Evolutionary conservation across 495 filamentous ascomycete genomes (phyloP), one percentile per base, ranked within the genome.

Genomic region (Xylaria curta): DNA sequence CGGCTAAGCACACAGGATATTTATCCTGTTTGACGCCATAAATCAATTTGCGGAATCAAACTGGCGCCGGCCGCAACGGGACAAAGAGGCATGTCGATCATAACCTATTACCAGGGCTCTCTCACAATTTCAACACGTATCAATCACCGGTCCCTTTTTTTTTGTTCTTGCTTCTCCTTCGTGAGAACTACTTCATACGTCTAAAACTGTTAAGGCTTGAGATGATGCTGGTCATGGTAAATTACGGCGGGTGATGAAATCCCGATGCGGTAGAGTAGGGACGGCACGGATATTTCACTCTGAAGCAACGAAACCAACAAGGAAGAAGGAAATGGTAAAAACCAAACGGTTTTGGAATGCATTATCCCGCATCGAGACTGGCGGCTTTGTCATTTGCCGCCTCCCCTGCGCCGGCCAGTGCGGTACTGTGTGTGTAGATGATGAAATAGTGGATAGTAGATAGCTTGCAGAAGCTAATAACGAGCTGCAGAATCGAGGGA

Each of bases 241-340:
- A 58, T 26, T 38, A 47, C 38, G 58, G 31, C 68, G 68, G 58
- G 68, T 59, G 26, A 42, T 51, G 36, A 64, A 24, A 70, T 71
- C 75, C 77, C 69, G 66, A 77, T 76, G 67, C 64, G 70, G 73
- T 74, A 71, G 73, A 74, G 65, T 54, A 73, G 68, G 63, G 75
- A 73, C 77, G 75, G 77, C 73, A 77, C 77, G 75, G 77, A 73
- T 79, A 77, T 79, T 76, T 75, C 75, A 65, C 62, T 69, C 67
- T 68, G 68, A 73, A 64, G 42, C 61, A 72, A 61, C 59, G 64
- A 56, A 68, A 58, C 51, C 49, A 49, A 73, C 44, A 53, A 69
- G 68, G 72, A 67, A 73, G 69, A 66, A 74, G 70, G 72, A 73
- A 70, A 72, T 73, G 77, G 75, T 70, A 77, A 71, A 60, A 77